phyloP scores from a whole-genome alignment of 2,329 filamentous ascomycete species.

The Sclerotinia trifoliorum region DNA sequence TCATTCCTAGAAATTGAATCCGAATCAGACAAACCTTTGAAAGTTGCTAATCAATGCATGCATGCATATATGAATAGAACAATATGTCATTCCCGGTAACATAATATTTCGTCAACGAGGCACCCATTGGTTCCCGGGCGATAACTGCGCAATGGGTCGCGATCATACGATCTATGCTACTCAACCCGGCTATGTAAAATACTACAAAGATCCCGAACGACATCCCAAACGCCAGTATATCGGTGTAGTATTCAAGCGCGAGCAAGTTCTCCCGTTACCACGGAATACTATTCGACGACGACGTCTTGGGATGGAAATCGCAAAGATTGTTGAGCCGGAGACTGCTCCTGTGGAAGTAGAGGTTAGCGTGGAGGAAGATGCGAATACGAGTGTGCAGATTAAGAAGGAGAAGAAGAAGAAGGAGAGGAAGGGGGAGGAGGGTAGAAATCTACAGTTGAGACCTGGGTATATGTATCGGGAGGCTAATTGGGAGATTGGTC shows the following conservation, averaged over 20 bases:
- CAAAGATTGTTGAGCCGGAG: slow-evolving; percentile 44
- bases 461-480: slow-evolving; percentile 63
- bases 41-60: slow-evolving; percentile 19
- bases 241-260: slow-evolving; percentile 82
- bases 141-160: slow-evolving; percentile 91
- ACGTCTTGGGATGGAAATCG: slow-evolving; percentile 69
- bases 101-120: slow-evolving; percentile 98
- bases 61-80: slow-evolving; percentile 52
- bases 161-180: slow-evolving; percentile 94
- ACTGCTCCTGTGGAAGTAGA: slow-evolving; percentile 3
- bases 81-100: slow-evolving; percentile 92
- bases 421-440: slow-evolving; percentile 39
- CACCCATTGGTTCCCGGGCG: slow-evolving; percentile 90
- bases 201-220: slow-evolving; percentile 82
- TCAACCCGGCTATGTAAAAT: slow-evolving; percentile 87
- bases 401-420: slow-evolving; percentile 24
- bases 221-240: slow-evolving; percentile 93
- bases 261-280: slow-evolving; percentile 76
- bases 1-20: not conserved
- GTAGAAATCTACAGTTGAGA: slow-evolving; percentile 45
- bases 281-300: slow-evolving; percentile 71
- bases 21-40: not conserved
- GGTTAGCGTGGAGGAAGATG: slow-evolving; percentile 21
- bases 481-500: slow-evolving; percentile 67
- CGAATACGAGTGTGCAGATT: slow-evolving; percentile 21